A percentile compares a stretch with the other conserved stretches of the same genome.
phyloP scores from a whole-genome alignment of 768 basidiomycete genomes.

The Psilocybe sp. region DNA sequence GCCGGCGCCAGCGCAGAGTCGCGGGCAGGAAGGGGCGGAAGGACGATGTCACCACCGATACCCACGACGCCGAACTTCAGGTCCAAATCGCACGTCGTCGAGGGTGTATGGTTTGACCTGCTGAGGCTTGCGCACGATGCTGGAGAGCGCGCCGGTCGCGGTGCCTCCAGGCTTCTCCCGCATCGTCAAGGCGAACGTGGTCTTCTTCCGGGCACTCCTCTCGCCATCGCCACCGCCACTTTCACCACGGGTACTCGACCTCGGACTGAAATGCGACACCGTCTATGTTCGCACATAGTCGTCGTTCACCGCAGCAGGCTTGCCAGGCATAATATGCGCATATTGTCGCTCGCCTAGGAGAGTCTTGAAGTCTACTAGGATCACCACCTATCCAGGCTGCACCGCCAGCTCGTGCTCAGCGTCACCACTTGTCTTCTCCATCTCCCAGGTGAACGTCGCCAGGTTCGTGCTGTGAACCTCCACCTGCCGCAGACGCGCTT shows the following conservation, averaged over 20 bases:
- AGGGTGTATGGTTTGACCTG: slow-evolving; percentile 39
- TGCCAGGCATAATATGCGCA: slow-evolving; percentile 47
- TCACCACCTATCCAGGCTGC: slow-evolving; percentile 48
- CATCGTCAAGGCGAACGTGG: slow-evolving; percentile 46
- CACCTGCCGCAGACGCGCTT: slow-evolving; percentile 36
- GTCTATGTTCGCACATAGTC: slow-evolving; percentile 69
- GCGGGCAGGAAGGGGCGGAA: slow-evolving; percentile 14
- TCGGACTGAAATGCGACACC: slow-evolving; percentile 35
- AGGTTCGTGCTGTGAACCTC: slow-evolving; percentile 44
- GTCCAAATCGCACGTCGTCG: slow-evolving; percentile 34
- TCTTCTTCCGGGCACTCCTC: no score
- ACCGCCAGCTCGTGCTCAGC: slow-evolving; percentile 21
- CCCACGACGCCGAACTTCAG: slow-evolving; percentile 50
- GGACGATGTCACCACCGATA: slow-evolving; percentile 49
- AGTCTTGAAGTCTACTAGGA: slow-evolving; percentile 51
- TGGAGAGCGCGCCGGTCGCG: slow-evolving; percentile 56
- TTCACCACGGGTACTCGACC: slow-evolving; percentile 4
- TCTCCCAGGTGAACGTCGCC: slow-evolving; percentile 52
- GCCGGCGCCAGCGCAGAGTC: no score
- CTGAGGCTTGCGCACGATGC: slow-evolving; percentile 39
- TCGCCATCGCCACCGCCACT: no score
- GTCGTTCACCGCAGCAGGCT: slow-evolving; percentile 49
- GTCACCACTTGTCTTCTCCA: slow-evolving; percentile 15
- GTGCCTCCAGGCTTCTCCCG: slow-evolving; percentile 50
- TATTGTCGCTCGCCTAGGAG: slow-evolving; percentile 46